Evolutionary conservation across 306 rosid species (phyloP), one percentile per base, ranked within the genome.

Genomic region (Vigna nakashimae): DNA sequence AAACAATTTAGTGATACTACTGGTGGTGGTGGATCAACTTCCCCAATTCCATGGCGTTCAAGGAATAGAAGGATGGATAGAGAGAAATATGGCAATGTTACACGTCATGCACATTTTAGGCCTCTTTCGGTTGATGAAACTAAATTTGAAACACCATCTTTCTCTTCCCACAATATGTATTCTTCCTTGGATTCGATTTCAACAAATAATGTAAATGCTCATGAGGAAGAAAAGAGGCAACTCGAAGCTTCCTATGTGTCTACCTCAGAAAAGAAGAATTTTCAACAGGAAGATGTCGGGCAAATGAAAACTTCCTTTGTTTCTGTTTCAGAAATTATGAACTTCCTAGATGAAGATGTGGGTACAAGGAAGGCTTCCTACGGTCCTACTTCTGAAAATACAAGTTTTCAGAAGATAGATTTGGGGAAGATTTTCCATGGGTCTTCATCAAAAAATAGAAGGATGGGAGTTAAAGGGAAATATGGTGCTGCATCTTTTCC

Each of bases 51-150:
- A 0, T 83, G 86, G 93, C 86, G 26, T 76, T 84, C 90, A 2
- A 87, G 83, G 85, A 74, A 88, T 75, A 75, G 73, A 71, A 88
- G 71, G 75, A 74, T 40, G 76, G 85, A 55, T 71, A 85, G 28
- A 72, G 88, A 86, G 80, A 88, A 75, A 20, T 66, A 53, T n/a
- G 82, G 74, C 53, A 40, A 67, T 77, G 78, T 32, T 51, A 26
- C 26, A 30, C 73, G 24, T 60, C 84, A 91, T 56, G 64, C 73
- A 7, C 91, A 90, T 74, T 91, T 87, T 72, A 82, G 92, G 79
- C 93, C 94, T 79, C 79, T 79, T 68, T 90, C 92, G 1, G 89
- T 78, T 83, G 98, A 88, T 76, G 97, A 96, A 85, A 72, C 90
- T 73, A 94, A 86, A 75, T 82, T 86, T 82, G 96, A 88, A 68